A percentile compares a stretch with the other conserved stretches of the same genome.
Evolutionary conservation across 148 eudicot genomes (phyloP).

Genomic region (Chenopodium suecicum): DNA sequence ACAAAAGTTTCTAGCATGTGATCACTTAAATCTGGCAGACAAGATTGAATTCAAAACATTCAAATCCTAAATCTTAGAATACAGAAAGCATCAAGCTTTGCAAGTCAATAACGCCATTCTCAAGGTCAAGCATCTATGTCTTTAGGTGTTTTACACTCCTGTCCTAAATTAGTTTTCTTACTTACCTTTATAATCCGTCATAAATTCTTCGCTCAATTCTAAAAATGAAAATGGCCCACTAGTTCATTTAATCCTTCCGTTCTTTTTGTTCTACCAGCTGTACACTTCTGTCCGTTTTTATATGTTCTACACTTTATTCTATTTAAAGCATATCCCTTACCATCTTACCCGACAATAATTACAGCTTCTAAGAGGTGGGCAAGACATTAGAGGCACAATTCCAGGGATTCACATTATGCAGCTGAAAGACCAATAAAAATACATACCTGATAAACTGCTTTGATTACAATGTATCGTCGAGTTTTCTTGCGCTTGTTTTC

Average conservation of each 20-base stretch:
- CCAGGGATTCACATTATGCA: not conserved
- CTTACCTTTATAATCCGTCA: too few relatives aligned
- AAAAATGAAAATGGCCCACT: too few relatives aligned
- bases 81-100: not conserved
- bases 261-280: too few relatives aligned
- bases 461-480: constrained; percentile 88
- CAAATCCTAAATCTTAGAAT: not conserved
- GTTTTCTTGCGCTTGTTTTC: constrained; percentile 75
- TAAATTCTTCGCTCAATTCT: too few relatives aligned
- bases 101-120: not conserved
- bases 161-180: too few relatives aligned
- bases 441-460: constrained; percentile 89
- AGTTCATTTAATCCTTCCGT: too few relatives aligned
- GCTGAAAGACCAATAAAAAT: not conserved
- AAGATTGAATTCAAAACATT: not conserved
- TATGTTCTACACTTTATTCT: too few relatives aligned
- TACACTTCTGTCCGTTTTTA: too few relatives aligned
- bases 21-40: not conserved
- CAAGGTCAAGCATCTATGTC: not conserved
- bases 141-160: not conserved
- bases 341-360: too few relatives aligned
- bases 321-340: too few relatives aligned
- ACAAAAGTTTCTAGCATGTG: not conserved
- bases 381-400: not conserved
- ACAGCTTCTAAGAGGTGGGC: not conserved